Conservation (phyloP, 768 basidiomycete species). For the Boletus eberwhitei region DNA sequence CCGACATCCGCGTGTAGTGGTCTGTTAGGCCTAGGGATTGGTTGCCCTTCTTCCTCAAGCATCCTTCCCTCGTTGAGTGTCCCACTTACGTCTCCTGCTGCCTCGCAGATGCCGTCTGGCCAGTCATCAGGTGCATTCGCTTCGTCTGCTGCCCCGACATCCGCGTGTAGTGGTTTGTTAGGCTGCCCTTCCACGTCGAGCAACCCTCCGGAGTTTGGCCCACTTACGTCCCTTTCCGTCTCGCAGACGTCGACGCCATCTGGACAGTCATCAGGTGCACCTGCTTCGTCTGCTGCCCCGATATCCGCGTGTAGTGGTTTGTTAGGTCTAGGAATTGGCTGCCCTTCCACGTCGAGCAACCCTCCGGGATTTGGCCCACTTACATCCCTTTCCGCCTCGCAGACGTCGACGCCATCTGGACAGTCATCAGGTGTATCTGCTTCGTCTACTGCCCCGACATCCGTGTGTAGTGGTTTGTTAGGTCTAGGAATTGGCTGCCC, state of each 20-base stretch:
- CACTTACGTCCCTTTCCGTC: not conserved
- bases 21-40: not conserved
- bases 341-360: not conserved
- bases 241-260: not conserved
- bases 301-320: not conserved
- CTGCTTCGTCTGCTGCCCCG: not conserved
- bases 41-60: not conserved
- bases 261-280: not conserved
- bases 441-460: not conserved
- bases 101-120: not conserved
- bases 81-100: not conserved
- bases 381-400: no score
- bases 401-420: not conserved
- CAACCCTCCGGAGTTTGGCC: no score
- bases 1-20: not conserved
- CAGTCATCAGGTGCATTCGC: not conserved
- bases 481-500: not conserved
- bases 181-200: not conserved
- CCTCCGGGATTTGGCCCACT: no score
- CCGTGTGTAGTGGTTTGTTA: slow-evolving; percentile 6
- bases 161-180: not conserved
- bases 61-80: no score
- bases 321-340: not conserved
- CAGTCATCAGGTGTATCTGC: no score
- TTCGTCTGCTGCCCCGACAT: not conserved